These are phyloP conservation scores for Rhazya stricta DNA, from an alignment of 257 asterid genomes.

Conservation along the genomic window DNA sequence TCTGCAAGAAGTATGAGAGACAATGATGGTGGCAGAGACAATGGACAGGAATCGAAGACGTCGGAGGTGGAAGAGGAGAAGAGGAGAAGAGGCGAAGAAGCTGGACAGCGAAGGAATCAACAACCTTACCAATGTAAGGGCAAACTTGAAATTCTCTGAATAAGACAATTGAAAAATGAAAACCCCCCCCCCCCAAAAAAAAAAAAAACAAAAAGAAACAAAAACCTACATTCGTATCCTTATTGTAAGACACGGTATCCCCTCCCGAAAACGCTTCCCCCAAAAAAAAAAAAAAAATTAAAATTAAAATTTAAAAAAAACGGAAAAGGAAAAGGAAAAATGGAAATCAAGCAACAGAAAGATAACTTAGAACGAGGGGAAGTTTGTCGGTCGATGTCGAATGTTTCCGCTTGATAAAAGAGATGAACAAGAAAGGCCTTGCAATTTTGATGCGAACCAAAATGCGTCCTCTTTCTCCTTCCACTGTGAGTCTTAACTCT, in stretches of 20 bases:
- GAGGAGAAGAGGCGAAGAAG: background rate
- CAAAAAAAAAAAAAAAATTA: no score
- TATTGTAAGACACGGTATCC: no score
- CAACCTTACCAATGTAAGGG: background rate
- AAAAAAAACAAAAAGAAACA: no score
- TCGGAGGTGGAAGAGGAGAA: background rate
- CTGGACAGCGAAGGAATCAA: no score
- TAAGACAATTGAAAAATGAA: no score
- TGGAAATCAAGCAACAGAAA: no score
- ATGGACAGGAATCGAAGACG: background rate
- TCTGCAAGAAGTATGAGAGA: background rate
- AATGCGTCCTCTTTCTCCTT: slow-evolving; percentile 63
- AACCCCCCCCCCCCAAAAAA: no score
- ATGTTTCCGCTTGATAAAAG: background rate
- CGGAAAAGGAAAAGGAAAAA: no score
- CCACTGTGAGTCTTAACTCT: slow-evolving; percentile 37
- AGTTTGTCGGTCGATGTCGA: background rate
- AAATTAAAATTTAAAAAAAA: no score
- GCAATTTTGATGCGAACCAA: slow-evolving; percentile 72
- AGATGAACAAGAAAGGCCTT: slow-evolving; percentile 57
- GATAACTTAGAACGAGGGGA: background rate
- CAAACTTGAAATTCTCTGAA: background rate
- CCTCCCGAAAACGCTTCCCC: no score
- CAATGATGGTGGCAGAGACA: background rate
- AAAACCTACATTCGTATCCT: no score